A percentile compares a stretch with the other conserved stretches of the same genome.
Conservation (phyloP, 352 stramenopile genomes). For the Phytopythium helicoides region DNA sequence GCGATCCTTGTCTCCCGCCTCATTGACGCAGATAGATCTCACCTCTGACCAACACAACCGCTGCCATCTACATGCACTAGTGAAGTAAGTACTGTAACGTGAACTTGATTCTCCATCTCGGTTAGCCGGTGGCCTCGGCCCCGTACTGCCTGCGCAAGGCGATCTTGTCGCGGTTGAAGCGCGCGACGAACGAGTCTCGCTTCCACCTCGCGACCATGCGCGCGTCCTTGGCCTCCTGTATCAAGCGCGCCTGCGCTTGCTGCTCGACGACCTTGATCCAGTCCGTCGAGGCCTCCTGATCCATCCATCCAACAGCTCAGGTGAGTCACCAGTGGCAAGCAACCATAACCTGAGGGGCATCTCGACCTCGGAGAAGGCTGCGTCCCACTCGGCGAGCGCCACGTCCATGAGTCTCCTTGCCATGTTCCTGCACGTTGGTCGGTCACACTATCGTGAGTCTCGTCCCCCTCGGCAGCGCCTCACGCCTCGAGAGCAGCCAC, state of each 20-base stretch:
- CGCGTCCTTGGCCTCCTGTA: constrained; percentile 51
- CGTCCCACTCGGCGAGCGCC: constrained; percentile 49
- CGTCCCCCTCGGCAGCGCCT: neutral
- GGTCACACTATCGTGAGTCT: neutral
- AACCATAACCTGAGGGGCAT: neutral
- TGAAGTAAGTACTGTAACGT: too few relatives aligned
- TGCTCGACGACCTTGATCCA: constrained; percentile 57
- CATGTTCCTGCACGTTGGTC: constrained; percentile 35
- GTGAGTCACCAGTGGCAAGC: neutral
- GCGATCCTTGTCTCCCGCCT: too few relatives aligned
- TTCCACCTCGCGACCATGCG: constrained; percentile 63
- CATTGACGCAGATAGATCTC: too few relatives aligned
- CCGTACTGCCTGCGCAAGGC: constrained; percentile 41
- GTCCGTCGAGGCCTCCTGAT: constrained; percentile 53
- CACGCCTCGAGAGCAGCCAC: constrained; percentile 5
- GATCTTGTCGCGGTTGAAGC: constrained; percentile 77
- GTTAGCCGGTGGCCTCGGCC: constrained; percentile 17
- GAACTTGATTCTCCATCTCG: neutral
- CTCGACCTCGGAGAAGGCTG: constrained; percentile 44
- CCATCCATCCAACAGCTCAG: neutral
- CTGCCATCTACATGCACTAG: too few relatives aligned
- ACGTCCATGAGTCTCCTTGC: constrained; percentile 54
- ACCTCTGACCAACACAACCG: too few relatives aligned
- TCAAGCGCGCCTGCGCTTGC: constrained; percentile 46
- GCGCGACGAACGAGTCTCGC: constrained; percentile 73